Base-by-base conservation (phyloP, 2,329 filamentous ascomycete genomes). In the Coniochaeta sp. region DNA sequence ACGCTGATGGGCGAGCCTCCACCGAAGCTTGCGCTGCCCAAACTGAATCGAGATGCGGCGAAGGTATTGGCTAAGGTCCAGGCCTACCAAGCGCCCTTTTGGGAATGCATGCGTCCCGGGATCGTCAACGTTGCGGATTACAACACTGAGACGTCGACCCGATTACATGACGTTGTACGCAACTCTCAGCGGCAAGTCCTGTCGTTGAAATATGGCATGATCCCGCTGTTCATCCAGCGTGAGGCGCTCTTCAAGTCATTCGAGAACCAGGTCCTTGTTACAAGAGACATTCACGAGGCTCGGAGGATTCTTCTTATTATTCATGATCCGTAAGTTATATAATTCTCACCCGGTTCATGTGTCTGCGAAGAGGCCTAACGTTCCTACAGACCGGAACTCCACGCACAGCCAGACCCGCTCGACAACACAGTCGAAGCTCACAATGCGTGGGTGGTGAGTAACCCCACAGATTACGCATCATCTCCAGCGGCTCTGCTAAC, bases 1-100 rank as follows among this genome's bases (percentile, higher is more conserved):
- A 97, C 93, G 0, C 80, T 99, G 52, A 98, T 99, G 92, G 92
- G 95, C 24, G 93, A 99, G 69, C 91, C 93, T 12, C 95, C 95
- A 2, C 82, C 83, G 47, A 77, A 80, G 67, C 81, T 88, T 72
- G 71, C 75, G 16, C 72, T 87, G 2, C 79, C 83, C 8, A 79
- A 79, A 60, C 77, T 87, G 63, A 84, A 81, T 70, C 81, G 77
- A 65, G 81, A 84, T 22, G 85, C 85, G 0, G 78, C 79, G 0
- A 76, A 78, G 52, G 78, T 84, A 0, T 70, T 89, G 28, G 80
- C 82, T 42, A 81, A 80, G 65, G 85, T 87, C 0, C 83, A 85
- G 67, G 79, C 82, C 1, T 75, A 80, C 58, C 86, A 88, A 63
- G 83, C 85, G 1, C 83, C 82, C 24, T 95, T 90, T 72, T 99